Percentiles rank a stretch among this genome's conserved stretches.
Evolutionary conservation across 345 rosid genomes (phyloP).

Genomic region (Boechera divaricarpa): DNA sequence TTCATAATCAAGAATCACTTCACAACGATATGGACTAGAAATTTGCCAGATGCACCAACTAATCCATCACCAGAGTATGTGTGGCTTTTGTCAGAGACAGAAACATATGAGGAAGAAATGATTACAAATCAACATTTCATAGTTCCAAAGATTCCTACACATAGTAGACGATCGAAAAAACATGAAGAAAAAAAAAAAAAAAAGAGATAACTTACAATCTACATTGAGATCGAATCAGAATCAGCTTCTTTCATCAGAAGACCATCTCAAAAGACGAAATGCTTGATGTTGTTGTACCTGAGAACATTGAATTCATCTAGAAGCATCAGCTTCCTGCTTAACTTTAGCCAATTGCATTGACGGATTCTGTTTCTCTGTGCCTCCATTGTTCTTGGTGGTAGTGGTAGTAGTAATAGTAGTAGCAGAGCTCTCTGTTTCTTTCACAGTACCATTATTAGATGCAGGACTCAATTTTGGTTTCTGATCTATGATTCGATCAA

Average conservation of each 20-base stretch:
- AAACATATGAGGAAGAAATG: not conserved
- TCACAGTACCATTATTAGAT: constrained; percentile 35
- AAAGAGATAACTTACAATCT: constrained; percentile 21
- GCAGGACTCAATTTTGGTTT: constrained; percentile 30
- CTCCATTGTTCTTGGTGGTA: constrained; percentile 25
- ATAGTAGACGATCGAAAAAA: not conserved
- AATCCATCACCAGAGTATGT: constrained; percentile 15
- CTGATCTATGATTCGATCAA: constrained; percentile 23
- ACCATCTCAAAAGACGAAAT: not conserved
- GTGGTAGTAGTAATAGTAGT: not conserved
- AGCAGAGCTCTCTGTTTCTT: constrained; percentile 29
- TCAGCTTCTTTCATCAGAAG: not conserved
- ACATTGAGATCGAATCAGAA: constrained; percentile 4
- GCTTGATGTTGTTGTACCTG: not conserved
- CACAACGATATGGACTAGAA: not conserved
- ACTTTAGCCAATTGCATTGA: constrained; percentile 16
- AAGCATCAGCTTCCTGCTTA: constrained; percentile 37
- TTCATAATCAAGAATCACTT: constrained; percentile 1
- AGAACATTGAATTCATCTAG: constrained; percentile 1
- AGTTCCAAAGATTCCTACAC: constrained; percentile 25
- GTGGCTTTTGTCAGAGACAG: constrained; percentile 1
- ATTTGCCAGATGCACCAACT: not conserved
- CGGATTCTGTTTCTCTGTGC: constrained; percentile 18
- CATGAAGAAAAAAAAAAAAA: not conserved
- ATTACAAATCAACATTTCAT: constrained; percentile 25